Base-by-base conservation (phyloP, 768 basidiomycete genomes). In the Tricholoma sp. region DNA sequence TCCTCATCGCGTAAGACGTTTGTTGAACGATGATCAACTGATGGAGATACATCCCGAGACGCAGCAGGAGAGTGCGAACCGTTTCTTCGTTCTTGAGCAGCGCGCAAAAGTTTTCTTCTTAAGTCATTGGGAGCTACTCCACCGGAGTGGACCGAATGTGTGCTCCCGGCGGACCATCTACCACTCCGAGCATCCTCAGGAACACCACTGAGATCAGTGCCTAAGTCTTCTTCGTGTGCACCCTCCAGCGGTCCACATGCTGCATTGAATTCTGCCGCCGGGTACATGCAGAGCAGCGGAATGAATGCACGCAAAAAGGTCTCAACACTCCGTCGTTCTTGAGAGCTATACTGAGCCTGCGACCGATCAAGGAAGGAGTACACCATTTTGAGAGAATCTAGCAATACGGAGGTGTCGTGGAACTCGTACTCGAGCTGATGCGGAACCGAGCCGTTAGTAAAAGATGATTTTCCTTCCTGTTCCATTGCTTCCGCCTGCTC, bases 341-440 rank as follows among this genome's bases (percentile, higher is more conserved):
- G 76, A 2, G 79, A 71, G 57, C 85, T 88, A 70, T 91, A 91
- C 56, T 83, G 81, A 13, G 80, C 82, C 62, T 86, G 84, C 48
- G 89, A 88, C 66, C 89, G 91, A 64, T 98, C 96, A 62, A 99
- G 79, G 76, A 91, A 98, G 12, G 87, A 85, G 67, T 91, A 89
- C 58, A 95, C 82, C 72, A 99, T 80, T 76, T 94, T 94, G 68
- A 96, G 80, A 28, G 85, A 81, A 70, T 99, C 97, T 60, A 90
- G 86, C 64, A 99, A 72, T 42, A 96, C 88, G 17, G 81, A 80
- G 7, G 80, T 82, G 68, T 98, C 92, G 53, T 81, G 74, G 70
- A 98, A 85, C 34, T 79, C 71, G 66, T 86, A 95, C 62, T 89
- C 85, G 41, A 94, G 81, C 66, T 98, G 95, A 63, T 83, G 78